A percentile compares a stretch with the other conserved stretches of the same genome.
phyloP scores from a whole-genome alignment of 2,329 filamentous ascomycete species.

The Thyridium curvatum region DNA sequence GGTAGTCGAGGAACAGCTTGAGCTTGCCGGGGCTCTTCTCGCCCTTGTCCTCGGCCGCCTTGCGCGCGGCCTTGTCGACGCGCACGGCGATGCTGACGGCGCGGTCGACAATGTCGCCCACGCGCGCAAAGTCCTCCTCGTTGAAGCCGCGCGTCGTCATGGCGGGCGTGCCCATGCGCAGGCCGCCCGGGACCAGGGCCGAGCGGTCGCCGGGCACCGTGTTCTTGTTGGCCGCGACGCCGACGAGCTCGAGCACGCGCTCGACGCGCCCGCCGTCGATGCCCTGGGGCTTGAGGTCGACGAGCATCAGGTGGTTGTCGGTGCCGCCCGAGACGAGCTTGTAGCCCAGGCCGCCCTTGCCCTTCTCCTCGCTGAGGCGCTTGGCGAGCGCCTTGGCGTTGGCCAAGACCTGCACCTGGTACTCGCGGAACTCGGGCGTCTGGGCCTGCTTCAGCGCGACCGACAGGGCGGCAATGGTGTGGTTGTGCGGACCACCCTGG shows the following conservation, averaged over 20 bases:
- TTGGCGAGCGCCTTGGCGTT: slow-evolving; percentile 85
- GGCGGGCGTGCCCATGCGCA: slow-evolving; percentile 90
- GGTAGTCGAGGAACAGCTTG: slow-evolving; percentile 61
- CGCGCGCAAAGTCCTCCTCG: slow-evolving; percentile 79
- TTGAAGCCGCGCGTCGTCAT: slow-evolving; percentile 97
- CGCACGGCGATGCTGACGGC: slow-evolving; percentile 73
- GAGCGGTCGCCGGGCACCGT: slow-evolving; percentile 94
- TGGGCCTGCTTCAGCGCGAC: slow-evolving; percentile 94
- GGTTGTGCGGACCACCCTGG: slow-evolving; percentile 97
- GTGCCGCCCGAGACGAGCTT: slow-evolving; percentile 89
- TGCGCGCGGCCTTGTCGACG: slow-evolving; percentile 66
- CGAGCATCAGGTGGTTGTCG: slow-evolving; percentile 92
- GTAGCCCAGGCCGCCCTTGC: slow-evolving; percentile 74
- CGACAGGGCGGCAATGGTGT: slow-evolving; percentile 93
- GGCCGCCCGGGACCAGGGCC: slow-evolving; percentile 84
- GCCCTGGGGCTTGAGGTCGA: slow-evolving; percentile 82
- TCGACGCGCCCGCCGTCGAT: slow-evolving; percentile 89
- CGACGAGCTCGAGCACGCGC: slow-evolving; percentile 83
- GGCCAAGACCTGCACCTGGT: slow-evolving; percentile 83
- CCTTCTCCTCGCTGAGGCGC: slow-evolving; percentile 59
- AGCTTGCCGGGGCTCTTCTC: slow-evolving; percentile 61
- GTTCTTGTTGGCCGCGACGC: slow-evolving; percentile 99
- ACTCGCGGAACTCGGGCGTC: slow-evolving; percentile 81
- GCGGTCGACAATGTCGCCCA: slow-evolving; percentile 80
- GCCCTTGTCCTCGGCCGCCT: slow-evolving; percentile 60